Conservation (phyloP, 2,329 filamentous ascomycete species). For the Chaetomiaceae sp. region DNA sequence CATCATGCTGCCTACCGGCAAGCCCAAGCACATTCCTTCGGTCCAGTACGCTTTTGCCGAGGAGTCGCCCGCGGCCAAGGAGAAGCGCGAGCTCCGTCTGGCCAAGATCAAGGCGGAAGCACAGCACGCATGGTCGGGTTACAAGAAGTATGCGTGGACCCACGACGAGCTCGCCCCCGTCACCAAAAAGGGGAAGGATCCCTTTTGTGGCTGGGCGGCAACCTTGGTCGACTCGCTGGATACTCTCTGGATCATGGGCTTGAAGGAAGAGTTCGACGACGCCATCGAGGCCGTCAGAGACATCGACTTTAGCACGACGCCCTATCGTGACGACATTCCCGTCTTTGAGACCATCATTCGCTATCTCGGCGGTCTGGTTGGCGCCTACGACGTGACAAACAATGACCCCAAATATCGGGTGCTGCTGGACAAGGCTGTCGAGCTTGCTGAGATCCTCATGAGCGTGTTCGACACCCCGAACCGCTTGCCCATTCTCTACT, state of each 20-base stretch:
- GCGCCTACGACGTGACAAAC: slow-evolving; percentile 80
- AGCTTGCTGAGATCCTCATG: slow-evolving; percentile 76
- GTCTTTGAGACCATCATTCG: slow-evolving; percentile 90
- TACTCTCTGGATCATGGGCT: slow-evolving; percentile 80
- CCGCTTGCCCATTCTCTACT: slow-evolving; percentile 81
- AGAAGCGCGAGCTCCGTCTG: slow-evolving; percentile 61
- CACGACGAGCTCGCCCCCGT: slow-evolving; percentile 83
- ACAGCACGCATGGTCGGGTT: slow-evolving; percentile 74
- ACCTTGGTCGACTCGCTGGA: slow-evolving; percentile 80
- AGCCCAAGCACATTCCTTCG: slow-evolving; percentile 64
- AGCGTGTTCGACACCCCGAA: slow-evolving; percentile 88
- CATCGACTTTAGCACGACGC: slow-evolving; percentile 79
- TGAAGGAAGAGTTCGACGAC: slow-evolving; percentile 74
- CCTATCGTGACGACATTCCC: slow-evolving; percentile 63
- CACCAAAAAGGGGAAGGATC: slow-evolving; percentile 63
- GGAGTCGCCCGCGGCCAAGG: slow-evolving; percentile 58
- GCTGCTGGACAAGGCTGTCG: slow-evolving; percentile 71
- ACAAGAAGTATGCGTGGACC: slow-evolving; percentile 73
- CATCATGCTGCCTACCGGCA: slow-evolving; percentile 69
- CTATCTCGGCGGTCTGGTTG: slow-evolving; percentile 80
- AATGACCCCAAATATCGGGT: slow-evolving; percentile 53
- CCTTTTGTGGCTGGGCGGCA: slow-evolving; percentile 89
- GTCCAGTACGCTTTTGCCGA: slow-evolving; percentile 71
- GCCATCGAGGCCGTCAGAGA: slow-evolving; percentile 63
- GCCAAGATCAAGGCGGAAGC: slow-evolving; percentile 69